Conservation (phyloP, 1,284 basidiomycete genomes). For the Tilletia walkeri region DNA sequence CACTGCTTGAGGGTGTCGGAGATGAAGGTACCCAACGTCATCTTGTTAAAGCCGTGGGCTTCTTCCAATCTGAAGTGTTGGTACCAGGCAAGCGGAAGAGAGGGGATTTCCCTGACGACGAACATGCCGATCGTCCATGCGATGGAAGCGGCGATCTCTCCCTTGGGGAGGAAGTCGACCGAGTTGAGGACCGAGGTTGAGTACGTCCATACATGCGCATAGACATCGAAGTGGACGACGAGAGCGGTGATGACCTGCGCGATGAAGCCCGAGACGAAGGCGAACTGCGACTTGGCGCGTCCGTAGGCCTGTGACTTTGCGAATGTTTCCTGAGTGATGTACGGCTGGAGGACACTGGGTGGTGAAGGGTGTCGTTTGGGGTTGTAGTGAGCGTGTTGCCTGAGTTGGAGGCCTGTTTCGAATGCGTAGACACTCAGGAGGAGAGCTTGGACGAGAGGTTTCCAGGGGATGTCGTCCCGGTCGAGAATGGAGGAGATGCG, state of each 20-base stretch:
- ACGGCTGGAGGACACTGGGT: constrained; percentile 69
- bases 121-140: constrained; percentile 62
- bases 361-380: constrained; percentile 64
- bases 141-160: constrained; percentile 62
- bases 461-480: constrained; percentile 66
- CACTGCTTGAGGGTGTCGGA: constrained; percentile 78
- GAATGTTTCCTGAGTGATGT: constrained; percentile 74
- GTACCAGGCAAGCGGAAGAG: constrained; percentile 70
- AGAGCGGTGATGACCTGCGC: constrained; percentile 71
- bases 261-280: constrained; percentile 70
- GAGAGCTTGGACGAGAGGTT: constrained; percentile 69
- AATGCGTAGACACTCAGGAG: constrained; percentile 77
- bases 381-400: constrained; percentile 80
- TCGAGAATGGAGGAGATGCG: constrained; percentile 30
- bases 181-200: constrained; percentile 60
- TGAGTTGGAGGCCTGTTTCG: constrained; percentile 79
- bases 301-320: constrained; percentile 88
- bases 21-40: constrained; percentile 67
- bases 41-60: constrained; percentile 96
- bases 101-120: constrained; percentile 60
- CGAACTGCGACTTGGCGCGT: constrained; percentile 84
- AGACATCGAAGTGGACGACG: constrained; percentile 73
- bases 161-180: constrained; percentile 29
- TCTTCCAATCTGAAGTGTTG: constrained; percentile 91
- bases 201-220: constrained; percentile 73